Conservation (phyloP, 1,284 basidiomycete genomes). For the Puccinia novopanici region DNA sequence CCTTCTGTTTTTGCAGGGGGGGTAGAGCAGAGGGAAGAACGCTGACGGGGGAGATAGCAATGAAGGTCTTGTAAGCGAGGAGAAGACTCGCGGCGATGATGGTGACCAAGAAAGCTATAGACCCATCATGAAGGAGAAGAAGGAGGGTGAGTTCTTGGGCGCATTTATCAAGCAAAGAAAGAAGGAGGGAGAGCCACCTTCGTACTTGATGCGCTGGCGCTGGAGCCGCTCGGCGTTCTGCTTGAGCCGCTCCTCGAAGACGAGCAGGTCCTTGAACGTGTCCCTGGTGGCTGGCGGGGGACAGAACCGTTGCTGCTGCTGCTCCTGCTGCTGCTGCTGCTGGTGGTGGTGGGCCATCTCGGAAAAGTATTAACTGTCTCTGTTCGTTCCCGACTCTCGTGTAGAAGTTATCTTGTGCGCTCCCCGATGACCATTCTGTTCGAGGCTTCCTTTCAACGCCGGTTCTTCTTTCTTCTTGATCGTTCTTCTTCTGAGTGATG, state of each 20-base stretch:
- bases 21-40: neutral
- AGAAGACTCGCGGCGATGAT: constrained; percentile 35
- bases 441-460: too few relatives aligned
- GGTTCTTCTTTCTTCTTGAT: too few relatives aligned
- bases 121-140: neutral
- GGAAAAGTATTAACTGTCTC: too few relatives aligned
- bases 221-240: constrained; percentile 68
- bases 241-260: constrained; percentile 95
- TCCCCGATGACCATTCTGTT: too few relatives aligned
- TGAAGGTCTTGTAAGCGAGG: constrained; percentile 39
- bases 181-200: constrained; percentile 22
- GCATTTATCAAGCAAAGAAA: too few relatives aligned
- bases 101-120: constrained; percentile 36
- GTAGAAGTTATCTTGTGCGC: too few relatives aligned
- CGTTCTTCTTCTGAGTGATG: too few relatives aligned
- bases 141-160: neutral
- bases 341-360: neutral
- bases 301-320: neutral
- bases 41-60: constrained; percentile 44
- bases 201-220: constrained; percentile 44
- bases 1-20: too few relatives aligned
- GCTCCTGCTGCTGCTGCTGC: too few relatives aligned
- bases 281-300: constrained; percentile 69
- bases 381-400: too few relatives aligned
- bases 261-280: constrained; percentile 82